A percentile compares a stretch with the other conserved stretches of the same genome.
Evolutionary conservation across 495 filamentous ascomycete species (phyloP).

Genomic region (Cudoniella acicularis): DNA sequence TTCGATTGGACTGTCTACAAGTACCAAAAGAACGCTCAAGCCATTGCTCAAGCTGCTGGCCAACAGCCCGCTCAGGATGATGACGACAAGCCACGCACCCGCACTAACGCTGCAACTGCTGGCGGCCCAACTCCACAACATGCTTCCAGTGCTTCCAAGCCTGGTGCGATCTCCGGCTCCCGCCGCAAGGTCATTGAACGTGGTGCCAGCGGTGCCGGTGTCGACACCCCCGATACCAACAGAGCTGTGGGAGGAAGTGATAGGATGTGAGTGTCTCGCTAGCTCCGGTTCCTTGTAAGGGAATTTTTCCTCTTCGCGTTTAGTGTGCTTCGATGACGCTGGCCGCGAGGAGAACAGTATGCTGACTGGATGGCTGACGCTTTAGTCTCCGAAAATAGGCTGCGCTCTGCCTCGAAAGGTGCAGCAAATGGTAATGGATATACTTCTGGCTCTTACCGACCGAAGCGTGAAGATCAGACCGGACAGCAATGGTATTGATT

Average conservation of each 20-base stretch:
- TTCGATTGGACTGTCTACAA: slow-evolving; percentile 99
- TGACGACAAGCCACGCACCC: slow-evolving; percentile 65
- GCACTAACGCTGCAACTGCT: slow-evolving; percentile 55
- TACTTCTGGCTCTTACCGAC: slow-evolving; percentile 61
- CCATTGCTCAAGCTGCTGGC: slow-evolving; percentile 72
- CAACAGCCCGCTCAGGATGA: slow-evolving; percentile 67
- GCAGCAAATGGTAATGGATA: slow-evolving; percentile 63
- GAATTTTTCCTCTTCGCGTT: slow-evolving; percentile 81
- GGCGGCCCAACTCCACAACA: slow-evolving; percentile 55
- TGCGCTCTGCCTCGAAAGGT: slow-evolving; percentile 88
- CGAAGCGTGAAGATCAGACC: slow-evolving; percentile 65
- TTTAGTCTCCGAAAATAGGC: slow-evolving; percentile 90
- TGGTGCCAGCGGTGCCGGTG: slow-evolving; percentile 44
- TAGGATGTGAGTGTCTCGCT: slow-evolving; percentile 94
- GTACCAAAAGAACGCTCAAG: slow-evolving; percentile 98
- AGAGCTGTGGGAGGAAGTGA: slow-evolving; percentile 88
- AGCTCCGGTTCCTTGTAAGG: slow-evolving; percentile 86
- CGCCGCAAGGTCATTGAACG: slow-evolving; percentile 82
- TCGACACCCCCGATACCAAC: slow-evolving; percentile 80
- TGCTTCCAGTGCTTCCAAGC: slow-evolving; percentile 58
- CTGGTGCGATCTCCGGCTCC: slow-evolving; percentile 68
- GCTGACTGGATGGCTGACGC: slow-evolving; percentile 78
- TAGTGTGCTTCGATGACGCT: slow-evolving; percentile 77
- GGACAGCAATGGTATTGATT: slow-evolving; percentile 61
- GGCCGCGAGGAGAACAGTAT: slow-evolving; percentile 64